Conservation (phyloP, 331 rosid genomes). For the Quercus lobata region DNA sequence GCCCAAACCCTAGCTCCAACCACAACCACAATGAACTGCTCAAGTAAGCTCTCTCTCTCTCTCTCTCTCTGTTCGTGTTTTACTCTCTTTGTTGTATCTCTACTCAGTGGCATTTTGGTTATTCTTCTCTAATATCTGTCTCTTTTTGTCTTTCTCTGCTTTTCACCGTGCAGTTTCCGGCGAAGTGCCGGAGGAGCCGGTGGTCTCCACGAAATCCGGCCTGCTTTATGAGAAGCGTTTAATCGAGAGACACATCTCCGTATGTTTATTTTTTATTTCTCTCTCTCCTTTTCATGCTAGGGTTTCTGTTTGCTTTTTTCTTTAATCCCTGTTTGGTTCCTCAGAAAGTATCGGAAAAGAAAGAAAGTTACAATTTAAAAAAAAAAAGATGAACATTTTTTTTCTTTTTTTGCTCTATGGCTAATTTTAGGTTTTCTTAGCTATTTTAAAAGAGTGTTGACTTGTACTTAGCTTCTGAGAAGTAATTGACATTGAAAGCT, state of each 20-base stretch:
- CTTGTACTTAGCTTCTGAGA: background rate
- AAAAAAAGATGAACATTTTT: too few species aligned
- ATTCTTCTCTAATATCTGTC: constrained; percentile 32
- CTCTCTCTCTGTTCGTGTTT: background rate
- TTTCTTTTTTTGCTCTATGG: background rate
- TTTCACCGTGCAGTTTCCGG: constrained; percentile 73
- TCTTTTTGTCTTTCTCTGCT: background rate
- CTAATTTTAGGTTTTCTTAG: background rate
- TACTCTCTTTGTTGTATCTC: background rate
- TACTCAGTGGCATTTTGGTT: background rate
- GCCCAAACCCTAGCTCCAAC: constrained; percentile 25
- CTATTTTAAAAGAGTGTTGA: background rate
- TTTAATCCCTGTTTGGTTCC: background rate
- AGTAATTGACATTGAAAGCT: background rate
- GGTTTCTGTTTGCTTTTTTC: constrained; percentile 18
- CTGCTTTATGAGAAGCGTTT: constrained; percentile 84
- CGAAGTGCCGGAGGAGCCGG: constrained; percentile 99
- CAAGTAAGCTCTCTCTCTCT: constrained; percentile 30
- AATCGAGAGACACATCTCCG: constrained; percentile 81
- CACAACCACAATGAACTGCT: constrained; percentile 50
- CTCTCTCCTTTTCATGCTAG: constrained; percentile 17
- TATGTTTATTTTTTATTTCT: constrained; percentile 7
- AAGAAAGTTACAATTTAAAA: background rate
- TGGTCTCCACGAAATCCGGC: constrained; percentile 78
- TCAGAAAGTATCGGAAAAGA: background rate